Evolutionary conservation across 345 rosid genomes (phyloP), one percentile per base, ranked within the genome.

Genomic region (Durio zibethinus): DNA sequence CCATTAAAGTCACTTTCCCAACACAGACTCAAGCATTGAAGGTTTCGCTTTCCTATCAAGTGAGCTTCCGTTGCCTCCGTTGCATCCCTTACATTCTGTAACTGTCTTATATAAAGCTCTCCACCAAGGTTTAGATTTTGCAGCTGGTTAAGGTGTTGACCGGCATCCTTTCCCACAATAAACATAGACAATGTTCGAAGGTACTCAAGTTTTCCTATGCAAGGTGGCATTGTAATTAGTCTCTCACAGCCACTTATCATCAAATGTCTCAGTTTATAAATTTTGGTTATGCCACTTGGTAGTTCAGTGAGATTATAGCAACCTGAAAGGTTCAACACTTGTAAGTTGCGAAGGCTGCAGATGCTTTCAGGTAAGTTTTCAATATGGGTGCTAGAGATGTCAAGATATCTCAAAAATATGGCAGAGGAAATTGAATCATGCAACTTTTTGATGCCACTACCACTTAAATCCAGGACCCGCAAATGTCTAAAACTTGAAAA

Each of bases 401-500:
- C 79, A 10, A 83, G 81, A 35, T 67, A 61, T 60, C 80, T 77
- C 70, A 83, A 73, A 67, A 50, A 73, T 50, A 73, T 12, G 54
- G 70, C 42, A 60, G 52, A 38, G 7, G 65, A 54, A 59, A 80
- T 59, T 43, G 85, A 67, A 67, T 53, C 60, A 7, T 54, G 47
- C 40, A 77, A 79, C 47, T 0, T 77, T 73, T 71, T 77, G 3
- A 82, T 66, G 29, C 82, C 85, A 65, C 80, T 64, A 14, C 80
- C 68, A 7, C 80, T 73, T 71, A 83, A 33, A 83, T 83, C 80
- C 25, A 83, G 40, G 54, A 42, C 31, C 29, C 78, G 60, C 76
- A 83, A 62, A 43, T 53, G 42, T n/a, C 47, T 80, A 66, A 83
- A 83, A 73, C 56, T 79, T 27, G 82, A 64, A 79, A 79, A 76